A percentile compares a stretch with the other conserved stretches of the same genome.
These are phyloP conservation scores for Mycena rebaudengoi DNA, from an alignment of 768 basidiomycete species.

Conservation along the genomic window DNA sequence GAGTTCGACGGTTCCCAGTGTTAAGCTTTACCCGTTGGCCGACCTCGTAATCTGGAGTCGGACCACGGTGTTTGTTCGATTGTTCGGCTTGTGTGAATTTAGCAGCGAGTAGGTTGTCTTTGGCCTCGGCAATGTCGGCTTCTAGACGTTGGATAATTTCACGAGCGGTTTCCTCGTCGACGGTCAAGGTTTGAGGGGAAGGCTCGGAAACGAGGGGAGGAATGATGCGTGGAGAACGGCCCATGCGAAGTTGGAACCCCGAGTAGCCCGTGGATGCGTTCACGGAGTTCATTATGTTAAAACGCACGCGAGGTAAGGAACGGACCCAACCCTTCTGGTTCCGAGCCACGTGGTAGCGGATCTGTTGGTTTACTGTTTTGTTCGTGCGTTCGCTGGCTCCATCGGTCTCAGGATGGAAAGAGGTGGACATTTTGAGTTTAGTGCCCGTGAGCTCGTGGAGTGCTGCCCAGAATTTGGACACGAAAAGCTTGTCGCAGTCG, in stretches of 20 bases:
- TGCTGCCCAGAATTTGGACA: conserved; percentile 40
- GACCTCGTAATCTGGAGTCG: conserved; percentile 28
- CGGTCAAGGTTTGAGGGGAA: no score
- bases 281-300: conserved; percentile 41
- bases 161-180: background rate
- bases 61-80: conserved; percentile 25
- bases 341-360: conserved; percentile 30
- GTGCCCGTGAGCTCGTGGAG: conserved; percentile 32
- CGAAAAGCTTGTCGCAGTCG: conserved; percentile 44
- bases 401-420: conserved; percentile 47
- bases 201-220: conserved; percentile 23
- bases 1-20: conserved; percentile 28
- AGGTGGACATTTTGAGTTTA: conserved; percentile 38
- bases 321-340: conserved; percentile 39
- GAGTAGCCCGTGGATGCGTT: conserved; percentile 40
- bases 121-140: conserved; percentile 28
- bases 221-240: conserved; percentile 31
- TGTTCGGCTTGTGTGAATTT: conserved; percentile 34
- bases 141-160: conserved; percentile 8
- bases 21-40: conserved; percentile 43
- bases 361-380: conserved; percentile 32
- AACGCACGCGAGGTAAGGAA: conserved; percentile 31
- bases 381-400: conserved; percentile 37
- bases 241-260: conserved; percentile 35
- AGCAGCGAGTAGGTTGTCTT: conserved; percentile 36